Evolutionary conservation across 208 protist species (phyloP).

Genomic region (Crithidia expoeki): DNA sequence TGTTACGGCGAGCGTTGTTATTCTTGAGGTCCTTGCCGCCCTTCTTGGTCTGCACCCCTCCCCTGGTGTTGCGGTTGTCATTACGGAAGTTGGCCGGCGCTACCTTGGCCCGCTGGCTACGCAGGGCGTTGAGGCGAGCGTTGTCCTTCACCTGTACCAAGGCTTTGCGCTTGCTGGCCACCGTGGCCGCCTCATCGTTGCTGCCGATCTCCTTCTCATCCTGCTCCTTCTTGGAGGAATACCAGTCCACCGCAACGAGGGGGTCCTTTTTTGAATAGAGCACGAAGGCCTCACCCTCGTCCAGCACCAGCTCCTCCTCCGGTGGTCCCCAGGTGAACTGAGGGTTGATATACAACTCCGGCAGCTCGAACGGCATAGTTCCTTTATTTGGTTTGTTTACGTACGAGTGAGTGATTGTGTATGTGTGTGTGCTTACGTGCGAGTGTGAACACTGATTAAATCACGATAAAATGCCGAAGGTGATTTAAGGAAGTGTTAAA

Average conservation of each 20-base stretch:
- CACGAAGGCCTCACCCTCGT: constrained; percentile 54
- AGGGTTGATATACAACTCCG: constrained; percentile 72
- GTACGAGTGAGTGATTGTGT: background rate
- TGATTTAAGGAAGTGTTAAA: too few relatives aligned
- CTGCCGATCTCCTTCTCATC: constrained; percentile 28
- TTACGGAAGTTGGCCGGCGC: constrained; percentile 22
- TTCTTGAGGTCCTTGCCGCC: constrained; percentile 27
- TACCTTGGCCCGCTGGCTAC: constrained; percentile 53
- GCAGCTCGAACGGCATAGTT: constrained; percentile 83
- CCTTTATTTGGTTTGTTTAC: background rate
- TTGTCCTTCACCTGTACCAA: constrained; percentile 78
- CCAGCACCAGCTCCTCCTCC: constrained; percentile 65
- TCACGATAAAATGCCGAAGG: too few relatives aligned
- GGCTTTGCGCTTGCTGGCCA: constrained; percentile 39
- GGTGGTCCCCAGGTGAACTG: constrained; percentile 86
- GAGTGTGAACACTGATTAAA: background rate
- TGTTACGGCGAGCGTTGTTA: constrained; percentile 45
- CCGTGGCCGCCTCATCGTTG: constrained; percentile 35
- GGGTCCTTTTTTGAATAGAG: constrained; percentile 74
- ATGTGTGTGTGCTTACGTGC: background rate
- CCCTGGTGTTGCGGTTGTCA: constrained; percentile 34
- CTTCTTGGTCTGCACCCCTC: constrained; percentile 30
- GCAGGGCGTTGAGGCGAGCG: constrained; percentile 67
- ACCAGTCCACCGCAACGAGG: constrained; percentile 62
- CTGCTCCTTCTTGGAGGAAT: constrained; percentile 32